Conservation (phyloP, 805 yeast species). For the Nakazawaea wyomingensis region DNA sequence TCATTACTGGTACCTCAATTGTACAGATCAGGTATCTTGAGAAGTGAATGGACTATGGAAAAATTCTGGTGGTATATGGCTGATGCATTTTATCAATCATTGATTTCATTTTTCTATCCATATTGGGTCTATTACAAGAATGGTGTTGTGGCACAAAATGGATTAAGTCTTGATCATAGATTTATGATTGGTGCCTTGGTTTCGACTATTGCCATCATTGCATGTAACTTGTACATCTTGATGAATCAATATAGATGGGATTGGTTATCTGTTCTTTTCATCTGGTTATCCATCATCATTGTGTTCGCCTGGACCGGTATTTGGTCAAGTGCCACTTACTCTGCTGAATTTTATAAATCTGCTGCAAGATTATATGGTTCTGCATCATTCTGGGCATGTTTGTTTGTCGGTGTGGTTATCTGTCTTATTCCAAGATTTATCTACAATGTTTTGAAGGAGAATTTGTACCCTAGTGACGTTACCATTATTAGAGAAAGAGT, state of each 20-base stretch:
- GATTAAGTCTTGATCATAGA: constrained; percentile 56
- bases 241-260: constrained; percentile 77
- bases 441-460: constrained; percentile 48
- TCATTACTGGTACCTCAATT: constrained; percentile 67
- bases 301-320: constrained; percentile 78
- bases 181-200: constrained; percentile 67
- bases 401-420: constrained; percentile 47
- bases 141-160: constrained; percentile 35
- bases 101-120: constrained; percentile 62
- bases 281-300: constrained; percentile 48
- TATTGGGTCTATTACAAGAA: constrained; percentile 50
- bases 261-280: constrained; percentile 53
- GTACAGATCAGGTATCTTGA: constrained; percentile 60
- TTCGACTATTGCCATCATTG: constrained; percentile 53
- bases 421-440: constrained; percentile 66
- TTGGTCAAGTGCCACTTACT: constrained; percentile 51
- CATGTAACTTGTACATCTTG: constrained; percentile 63
- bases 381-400: constrained; percentile 58
- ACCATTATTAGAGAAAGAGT: constrained; percentile 74
- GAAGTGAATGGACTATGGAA: constrained; percentile 55
- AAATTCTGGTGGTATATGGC: constrained; percentile 58
- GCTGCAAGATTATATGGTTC: constrained; percentile 62
- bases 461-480: constrained; percentile 58
- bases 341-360: constrained; percentile 59
- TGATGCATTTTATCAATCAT: constrained; percentile 72